These are phyloP conservation scores for Wickerhamiella lipophila DNA, from an alignment of 805 yeast genomes.

Conservation along the genomic window DNA sequence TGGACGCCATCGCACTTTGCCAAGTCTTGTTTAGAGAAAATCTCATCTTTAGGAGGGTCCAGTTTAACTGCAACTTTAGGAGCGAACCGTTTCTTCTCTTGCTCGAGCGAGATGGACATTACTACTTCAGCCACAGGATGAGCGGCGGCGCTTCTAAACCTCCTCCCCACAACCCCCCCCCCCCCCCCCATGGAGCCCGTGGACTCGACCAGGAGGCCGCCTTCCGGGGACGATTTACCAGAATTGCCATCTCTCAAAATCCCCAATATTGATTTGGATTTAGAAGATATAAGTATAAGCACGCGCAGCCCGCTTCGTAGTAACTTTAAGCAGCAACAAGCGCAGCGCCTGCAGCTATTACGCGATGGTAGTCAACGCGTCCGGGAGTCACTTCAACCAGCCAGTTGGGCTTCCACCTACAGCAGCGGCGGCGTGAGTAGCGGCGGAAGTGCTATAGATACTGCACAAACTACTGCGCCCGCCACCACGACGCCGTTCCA, in stretches of 20 bases:
- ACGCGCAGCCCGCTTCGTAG: background rate
- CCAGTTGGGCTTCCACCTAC: background rate
- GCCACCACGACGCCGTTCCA: background rate
- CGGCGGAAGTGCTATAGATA: background rate
- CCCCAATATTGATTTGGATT: background rate
- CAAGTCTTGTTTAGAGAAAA: slow-evolving; percentile 34
- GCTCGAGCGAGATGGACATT: slow-evolving; percentile 7
- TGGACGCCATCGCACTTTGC: slow-evolving; percentile 36
- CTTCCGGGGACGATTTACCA: background rate
- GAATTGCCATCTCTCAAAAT: background rate
- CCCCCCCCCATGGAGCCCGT: background rate
- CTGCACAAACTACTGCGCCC: background rate
- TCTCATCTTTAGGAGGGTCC: slow-evolving; percentile 38
- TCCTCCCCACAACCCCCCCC: background rate
- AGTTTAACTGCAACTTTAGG: slow-evolving; percentile 44
- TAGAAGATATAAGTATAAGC: background rate
- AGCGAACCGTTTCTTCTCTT: slow-evolving; percentile 30
- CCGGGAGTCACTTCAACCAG: background rate
- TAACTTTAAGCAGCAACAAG: background rate
- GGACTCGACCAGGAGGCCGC: too few relatives aligned
- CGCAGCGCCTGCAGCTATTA: background rate
- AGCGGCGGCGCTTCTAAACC: background rate
- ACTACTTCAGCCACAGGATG: slow-evolving; percentile 1
- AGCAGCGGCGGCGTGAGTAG: too few relatives aligned
- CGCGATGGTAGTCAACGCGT: background rate